Base-by-base conservation (phyloP, 805 yeast species). In the Candida boidinii region DNA sequence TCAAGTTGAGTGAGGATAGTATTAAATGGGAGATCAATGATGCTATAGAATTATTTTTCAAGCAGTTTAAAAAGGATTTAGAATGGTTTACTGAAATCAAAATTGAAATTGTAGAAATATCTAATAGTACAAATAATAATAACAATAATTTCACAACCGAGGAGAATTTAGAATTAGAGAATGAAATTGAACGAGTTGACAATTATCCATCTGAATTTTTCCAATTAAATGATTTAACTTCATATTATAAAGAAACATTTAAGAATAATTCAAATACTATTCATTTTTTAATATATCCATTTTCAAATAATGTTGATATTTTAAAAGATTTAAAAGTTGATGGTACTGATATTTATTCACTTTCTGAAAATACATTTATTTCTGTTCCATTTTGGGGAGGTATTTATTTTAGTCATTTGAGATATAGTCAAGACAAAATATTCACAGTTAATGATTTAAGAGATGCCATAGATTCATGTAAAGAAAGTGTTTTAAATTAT, bases 401-500 rank as follows among this genome's bases (percentile, higher is more conserved):
- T 1, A 30, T 54, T 7, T 55, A 54, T 31, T 53, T 54, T 30
- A 42, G 50, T 2, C 52, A 49, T 32, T 21, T 37, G 6, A 30
- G 24, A n/a, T 3, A 7, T 5, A 17, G n/a, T 16, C n/a, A 14
- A 15, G 7, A 20, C 5, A 20, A 7, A 3, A 3, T 16, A 11
- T 8, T 17, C 5, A 7, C 20, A 2, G 7, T 11, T n/a, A 8
- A 17, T 5, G 14, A 17, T 2, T 19, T 40, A 7, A 27, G 39
- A 17, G 59, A 55, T 31, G 42, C 47, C 20, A 36, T 45, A 30
- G 47, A 52, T 47, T 38, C 53, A 2, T 49, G 46, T 23, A 36
- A 35, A n/a, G 53, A 47, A 30, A 23, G 37, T 4, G 30, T 51
- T 6, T 31, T 49, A 12, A 43, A 46, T 27, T 17, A 13, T 14